Evolutionary conservation across 2,329 filamentous ascomycete species (phyloP).

Genomic region (Aspergillus aculeatus): DNA sequence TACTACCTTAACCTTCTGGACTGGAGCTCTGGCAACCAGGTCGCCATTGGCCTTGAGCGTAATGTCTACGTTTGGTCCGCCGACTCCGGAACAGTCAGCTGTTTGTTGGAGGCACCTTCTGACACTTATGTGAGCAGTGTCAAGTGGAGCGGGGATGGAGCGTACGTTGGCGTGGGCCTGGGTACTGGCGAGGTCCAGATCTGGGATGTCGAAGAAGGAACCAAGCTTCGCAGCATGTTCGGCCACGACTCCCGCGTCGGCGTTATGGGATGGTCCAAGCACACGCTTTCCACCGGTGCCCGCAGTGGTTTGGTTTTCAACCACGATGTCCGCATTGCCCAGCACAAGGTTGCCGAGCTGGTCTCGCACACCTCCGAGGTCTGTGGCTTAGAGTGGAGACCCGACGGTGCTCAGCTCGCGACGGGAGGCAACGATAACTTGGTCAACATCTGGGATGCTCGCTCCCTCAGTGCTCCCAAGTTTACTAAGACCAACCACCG

Average conservation of each 20-base stretch:
- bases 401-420: slow-evolving; percentile 92
- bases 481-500: slow-evolving; percentile 99
- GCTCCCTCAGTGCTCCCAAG: slow-evolving; percentile 88
- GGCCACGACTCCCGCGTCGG: slow-evolving; percentile 95
- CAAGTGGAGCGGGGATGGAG: slow-evolving; percentile 97
- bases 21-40: slow-evolving; percentile 97
- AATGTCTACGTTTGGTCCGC: slow-evolving; percentile 99
- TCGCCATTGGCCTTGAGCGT: slow-evolving; percentile 94
- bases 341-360: slow-evolving; percentile 97
- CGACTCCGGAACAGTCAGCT: slow-evolving; percentile 84
- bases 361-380: slow-evolving; percentile 97
- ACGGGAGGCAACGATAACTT: slow-evolving; percentile 99
- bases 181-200: slow-evolving; percentile 97
- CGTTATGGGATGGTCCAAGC: slow-evolving; percentile 99
- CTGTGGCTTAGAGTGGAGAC: slow-evolving; percentile 95
- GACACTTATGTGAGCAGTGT: slow-evolving; percentile 98
- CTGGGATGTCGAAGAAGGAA: slow-evolving; percentile 94
- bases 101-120: slow-evolving; percentile 78
- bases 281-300: slow-evolving; percentile 90
- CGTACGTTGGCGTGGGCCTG: slow-evolving; percentile 92
- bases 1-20: slow-evolving; percentile 99
- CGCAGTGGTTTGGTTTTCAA: slow-evolving; percentile 95
- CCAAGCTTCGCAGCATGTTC: slow-evolving; percentile 97
- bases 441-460: slow-evolving; percentile 98
- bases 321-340: slow-evolving; percentile 94